Evolutionary conservation across 306 rosid genomes (phyloP).

Genomic region (Pachyrhizus erosus): DNA sequence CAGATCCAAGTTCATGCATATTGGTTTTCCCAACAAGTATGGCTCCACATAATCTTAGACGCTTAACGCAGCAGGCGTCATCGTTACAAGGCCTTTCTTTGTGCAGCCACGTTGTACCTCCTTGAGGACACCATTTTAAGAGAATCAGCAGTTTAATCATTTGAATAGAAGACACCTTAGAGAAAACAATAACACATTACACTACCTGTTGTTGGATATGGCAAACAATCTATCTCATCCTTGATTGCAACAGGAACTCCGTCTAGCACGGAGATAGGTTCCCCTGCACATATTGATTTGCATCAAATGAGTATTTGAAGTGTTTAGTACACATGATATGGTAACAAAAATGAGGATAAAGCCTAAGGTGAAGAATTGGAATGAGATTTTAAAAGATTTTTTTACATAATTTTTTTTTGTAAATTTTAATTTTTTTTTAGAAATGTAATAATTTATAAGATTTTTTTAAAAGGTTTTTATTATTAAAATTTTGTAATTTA

Average conservation of each 20-base stretch:
- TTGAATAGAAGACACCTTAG: conserved; percentile 1
- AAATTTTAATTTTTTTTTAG: no score
- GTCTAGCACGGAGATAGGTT: conserved; percentile 75
- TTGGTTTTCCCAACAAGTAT: conserved; percentile 90
- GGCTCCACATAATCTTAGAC: conserved; percentile 80
- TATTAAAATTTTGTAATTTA: no score
- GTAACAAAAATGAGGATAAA: neutral
- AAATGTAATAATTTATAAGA: no score
- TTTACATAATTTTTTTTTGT: no score
- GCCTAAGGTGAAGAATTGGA: no score
- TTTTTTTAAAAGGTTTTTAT: no score
- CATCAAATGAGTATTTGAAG: conserved; percentile 18
- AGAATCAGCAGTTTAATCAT: conserved; percentile 11
- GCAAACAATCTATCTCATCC: conserved; percentile 94
- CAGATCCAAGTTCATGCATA: conserved; percentile 98
- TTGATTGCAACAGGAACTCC: conserved; percentile 88
- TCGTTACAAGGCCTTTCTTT: conserved; percentile 69
- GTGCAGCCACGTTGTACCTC: conserved; percentile 95
- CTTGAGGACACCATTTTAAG: conserved; percentile 50
- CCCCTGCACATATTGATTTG: conserved; percentile 55
- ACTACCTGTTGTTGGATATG: conserved; percentile 94
- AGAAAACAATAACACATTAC: conserved; percentile 24
- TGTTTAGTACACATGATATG: neutral
- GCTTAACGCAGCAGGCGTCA: conserved; percentile 85
- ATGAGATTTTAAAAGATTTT: no score